Percentiles rank a stretch among this genome's conserved stretches.
Evolutionary conservation across 805 yeast genomes (phyloP).

Genomic region (Zygosaccharomyces lentus): DNA sequence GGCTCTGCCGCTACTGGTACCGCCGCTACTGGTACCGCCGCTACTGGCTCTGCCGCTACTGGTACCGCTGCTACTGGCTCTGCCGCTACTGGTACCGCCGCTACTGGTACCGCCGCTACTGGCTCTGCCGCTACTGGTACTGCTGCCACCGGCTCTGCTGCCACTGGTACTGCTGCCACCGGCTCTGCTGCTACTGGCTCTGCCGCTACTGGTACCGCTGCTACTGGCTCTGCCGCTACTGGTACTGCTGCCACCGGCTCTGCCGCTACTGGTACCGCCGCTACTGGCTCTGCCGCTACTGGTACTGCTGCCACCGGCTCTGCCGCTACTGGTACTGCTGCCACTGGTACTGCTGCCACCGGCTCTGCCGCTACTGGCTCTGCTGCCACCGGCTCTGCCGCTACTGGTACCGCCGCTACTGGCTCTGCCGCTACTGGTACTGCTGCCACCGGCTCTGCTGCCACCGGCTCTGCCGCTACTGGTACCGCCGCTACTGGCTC

Average conservation of each 20-base stretch:
- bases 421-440: neutral
- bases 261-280: neutral
- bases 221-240: neutral
- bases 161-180: neutral
- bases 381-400: neutral
- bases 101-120: neutral
- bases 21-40: neutral
- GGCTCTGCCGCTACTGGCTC: neutral
- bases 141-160: conserved; percentile 1
- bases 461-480: neutral
- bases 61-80: neutral
- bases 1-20: neutral
- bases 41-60: neutral
- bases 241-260: neutral
- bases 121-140: conserved; percentile 1
- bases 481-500: neutral
- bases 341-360: neutral
- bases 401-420: conserved; percentile 2
- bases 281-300: neutral
- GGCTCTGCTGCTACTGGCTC: conserved; percentile 1
- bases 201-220: conserved; percentile 1
- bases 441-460: neutral
- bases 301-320: neutral
- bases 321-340: neutral
- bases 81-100: neutral